A percentile compares a stretch with the other conserved stretches of the same genome.
These are phyloP conservation scores for Raffaelea arxii DNA, from an alignment of 2,329 filamentous ascomycete genomes.

Conservation along the genomic window DNA sequence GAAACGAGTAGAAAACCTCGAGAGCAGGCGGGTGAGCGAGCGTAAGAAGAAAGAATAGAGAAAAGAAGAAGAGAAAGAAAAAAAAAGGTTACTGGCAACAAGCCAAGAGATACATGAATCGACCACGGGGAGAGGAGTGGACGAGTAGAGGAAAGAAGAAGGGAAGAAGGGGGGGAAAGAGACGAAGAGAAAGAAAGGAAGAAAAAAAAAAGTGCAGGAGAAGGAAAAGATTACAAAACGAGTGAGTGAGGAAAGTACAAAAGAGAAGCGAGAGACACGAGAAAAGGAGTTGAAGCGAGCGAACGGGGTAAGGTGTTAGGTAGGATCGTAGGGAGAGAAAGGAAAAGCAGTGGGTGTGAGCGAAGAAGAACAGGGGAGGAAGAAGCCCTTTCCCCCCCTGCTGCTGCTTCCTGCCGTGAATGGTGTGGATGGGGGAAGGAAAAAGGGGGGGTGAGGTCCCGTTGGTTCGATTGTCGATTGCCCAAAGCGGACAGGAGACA, in stretches of 20 bases:
- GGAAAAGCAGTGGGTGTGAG: conserved; percentile 1
- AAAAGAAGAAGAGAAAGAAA: conserved; percentile 16
- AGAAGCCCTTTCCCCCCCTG: no score
- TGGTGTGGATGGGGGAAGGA: conserved; percentile 4
- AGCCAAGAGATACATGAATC: no score
- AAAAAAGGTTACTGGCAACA: conserved; percentile 11
- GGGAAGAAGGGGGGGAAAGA: background rate
- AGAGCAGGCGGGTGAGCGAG: conserved; percentile 2
- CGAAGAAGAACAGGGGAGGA: conserved; percentile 9
- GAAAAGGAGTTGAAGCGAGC: conserved; percentile 9
- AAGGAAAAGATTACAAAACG: conserved; percentile 1
- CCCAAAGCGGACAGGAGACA: conserved; percentile 22
- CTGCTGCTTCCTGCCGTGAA: conserved; percentile 13
- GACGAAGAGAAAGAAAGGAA: conserved; percentile 1
- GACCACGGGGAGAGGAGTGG: background rate
- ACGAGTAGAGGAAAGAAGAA: background rate
- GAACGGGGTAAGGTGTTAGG: conserved; percentile 4
- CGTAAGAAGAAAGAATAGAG: conserved; percentile 17
- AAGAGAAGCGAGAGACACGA: conserved; percentile 12
- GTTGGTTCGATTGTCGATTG: conserved; percentile 22
- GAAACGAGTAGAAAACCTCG: background rate
- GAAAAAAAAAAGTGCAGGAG: conserved; percentile 11
- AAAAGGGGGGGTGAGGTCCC: conserved; percentile 15
- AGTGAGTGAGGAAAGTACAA: conserved; percentile 7
- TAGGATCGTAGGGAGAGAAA: conserved; percentile 6